Conservation (phyloP, 2,329 filamentous ascomycete species). For the Juglanconis juglandina region DNA sequence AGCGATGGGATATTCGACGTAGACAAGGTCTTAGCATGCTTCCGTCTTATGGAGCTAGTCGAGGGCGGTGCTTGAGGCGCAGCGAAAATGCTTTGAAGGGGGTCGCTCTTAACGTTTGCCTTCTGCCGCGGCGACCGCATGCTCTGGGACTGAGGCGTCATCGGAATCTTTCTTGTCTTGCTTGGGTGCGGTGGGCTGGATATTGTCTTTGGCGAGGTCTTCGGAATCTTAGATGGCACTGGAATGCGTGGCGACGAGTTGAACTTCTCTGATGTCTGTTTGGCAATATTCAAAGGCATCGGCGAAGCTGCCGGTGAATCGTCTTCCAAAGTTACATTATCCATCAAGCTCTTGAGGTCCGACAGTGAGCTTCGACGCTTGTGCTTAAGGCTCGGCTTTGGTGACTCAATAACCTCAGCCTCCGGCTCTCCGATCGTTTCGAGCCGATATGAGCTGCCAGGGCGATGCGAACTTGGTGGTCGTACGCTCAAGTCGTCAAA, state of each 20-base stretch:
- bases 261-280: slow-evolving; percentile 54
- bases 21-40: slow-evolving; percentile 50
- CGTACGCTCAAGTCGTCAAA: slow-evolving; percentile 50
- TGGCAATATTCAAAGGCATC: slow-evolving; percentile 50
- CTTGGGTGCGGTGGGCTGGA: slow-evolving; percentile 7
- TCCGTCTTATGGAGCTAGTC: slow-evolving; percentile 19
- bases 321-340: slow-evolving; percentile 52
- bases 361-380: slow-evolving; percentile 91
- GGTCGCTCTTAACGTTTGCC: slow-evolving; percentile 34
- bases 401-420: slow-evolving; percentile 33
- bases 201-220: slow-evolving; percentile 37
- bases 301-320: slow-evolving; percentile 27
- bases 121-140: slow-evolving; percentile 46
- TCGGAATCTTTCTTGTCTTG: slow-evolving; percentile 45
- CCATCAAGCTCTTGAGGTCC: slow-evolving; percentile 68
- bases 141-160: slow-evolving; percentile 43
- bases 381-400: slow-evolving; percentile 53
- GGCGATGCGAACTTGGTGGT: slow-evolving; percentile 38
- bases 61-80: slow-evolving; percentile 13
- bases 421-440: slow-evolving; percentile 60
- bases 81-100: slow-evolving; percentile 11
- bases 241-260: slow-evolving; percentile 48
- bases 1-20: slow-evolving; percentile 54
- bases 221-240: slow-evolving; percentile 49
- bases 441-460: slow-evolving; percentile 53